These are phyloP conservation scores for Penicillium soppii DNA, from an alignment of 495 filamentous ascomycete species.

Conservation along the genomic window DNA sequence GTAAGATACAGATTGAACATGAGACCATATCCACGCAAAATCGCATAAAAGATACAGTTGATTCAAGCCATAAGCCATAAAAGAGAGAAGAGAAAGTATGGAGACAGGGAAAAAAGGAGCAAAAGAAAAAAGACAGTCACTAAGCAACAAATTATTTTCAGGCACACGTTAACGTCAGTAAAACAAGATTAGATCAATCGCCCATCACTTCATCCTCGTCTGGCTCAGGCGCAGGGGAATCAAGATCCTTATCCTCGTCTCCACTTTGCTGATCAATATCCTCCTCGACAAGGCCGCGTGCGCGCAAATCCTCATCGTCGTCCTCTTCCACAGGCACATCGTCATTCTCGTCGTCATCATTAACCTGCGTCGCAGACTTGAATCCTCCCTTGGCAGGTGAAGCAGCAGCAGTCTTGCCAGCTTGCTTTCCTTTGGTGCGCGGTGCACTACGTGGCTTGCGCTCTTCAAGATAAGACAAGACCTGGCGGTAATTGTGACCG, in stretches of 20 bases:
- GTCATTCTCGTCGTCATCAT: conserved; percentile 52
- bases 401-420: conserved; percentile 29
- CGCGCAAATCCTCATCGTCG: conserved; percentile 60
- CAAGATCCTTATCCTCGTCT: conserved; percentile 41
- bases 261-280: conserved; percentile 52
- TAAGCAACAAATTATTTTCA: conserved; percentile 8
- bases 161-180: conserved; percentile 1
- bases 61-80: conserved; percentile 13
- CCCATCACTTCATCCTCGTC: conserved; percentile 71
- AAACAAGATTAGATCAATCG: conserved; percentile 43
- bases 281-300: conserved; percentile 58
- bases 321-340: conserved; percentile 53
- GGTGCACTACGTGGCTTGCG: conserved; percentile 42
- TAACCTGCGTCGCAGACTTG: conserved; percentile 45
- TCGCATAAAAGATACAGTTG: conserved; percentile 11
- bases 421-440: conserved; percentile 48
- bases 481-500: conserved; percentile 73
- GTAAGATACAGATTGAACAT: conserved; percentile 14
- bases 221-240: conserved; percentile 44
- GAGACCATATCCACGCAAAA: conserved; percentile 13
- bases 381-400: conserved; percentile 29
- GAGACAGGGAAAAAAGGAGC: conserved; percentile 12
- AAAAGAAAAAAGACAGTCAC: conserved; percentile 6
- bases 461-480: conserved; percentile 72
- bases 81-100: conserved; percentile 11